phyloP scores from a whole-genome alignment of 1,284 basidiomycete genomes.

The Sporisorium exsertum region DNA sequence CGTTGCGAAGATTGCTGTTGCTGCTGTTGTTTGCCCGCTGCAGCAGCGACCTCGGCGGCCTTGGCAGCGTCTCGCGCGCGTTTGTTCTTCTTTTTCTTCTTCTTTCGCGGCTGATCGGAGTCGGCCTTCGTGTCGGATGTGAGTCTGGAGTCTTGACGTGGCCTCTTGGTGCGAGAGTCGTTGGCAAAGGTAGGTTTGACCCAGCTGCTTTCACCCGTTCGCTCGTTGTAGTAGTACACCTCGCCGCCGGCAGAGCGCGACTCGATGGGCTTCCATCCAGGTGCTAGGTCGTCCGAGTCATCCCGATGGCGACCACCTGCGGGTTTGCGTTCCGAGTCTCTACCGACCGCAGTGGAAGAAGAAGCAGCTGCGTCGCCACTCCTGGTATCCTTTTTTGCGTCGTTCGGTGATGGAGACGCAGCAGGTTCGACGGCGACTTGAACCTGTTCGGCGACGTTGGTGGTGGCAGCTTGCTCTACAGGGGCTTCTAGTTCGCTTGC shows the following conservation, averaged over 20 bases:
- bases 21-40: slow-evolving; percentile 14
- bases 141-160: not conserved
- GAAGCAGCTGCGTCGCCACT: not conserved
- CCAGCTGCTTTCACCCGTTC: slow-evolving; percentile 44
- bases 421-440: not conserved
- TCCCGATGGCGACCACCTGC: not conserved
- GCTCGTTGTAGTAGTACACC: slow-evolving; percentile 49
- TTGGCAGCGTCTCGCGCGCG: slow-evolving; percentile 19
- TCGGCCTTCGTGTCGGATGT: not conserved
- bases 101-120: slow-evolving; percentile 9
- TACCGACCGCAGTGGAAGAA: slow-evolving; percentile 1
- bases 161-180: slow-evolving; percentile 5
- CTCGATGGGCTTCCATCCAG: slow-evolving; percentile 35
- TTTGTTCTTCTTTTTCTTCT: slow-evolving; percentile 38
- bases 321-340: not conserved
- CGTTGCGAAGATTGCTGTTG: slow-evolving; percentile 9
- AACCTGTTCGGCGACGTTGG: not conserved
- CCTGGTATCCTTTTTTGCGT: not conserved
- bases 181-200: slow-evolving; percentile 15
- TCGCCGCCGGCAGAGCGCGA: slow-evolving; percentile 40
- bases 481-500: not conserved
- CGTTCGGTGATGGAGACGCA: not conserved
- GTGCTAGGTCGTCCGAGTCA: slow-evolving; percentile 9
- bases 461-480: not conserved
- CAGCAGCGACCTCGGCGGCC: slow-evolving; percentile 6